Conservation (phyloP, 1,139 yeast genomes). For the Kodamaea fungicola region DNA sequence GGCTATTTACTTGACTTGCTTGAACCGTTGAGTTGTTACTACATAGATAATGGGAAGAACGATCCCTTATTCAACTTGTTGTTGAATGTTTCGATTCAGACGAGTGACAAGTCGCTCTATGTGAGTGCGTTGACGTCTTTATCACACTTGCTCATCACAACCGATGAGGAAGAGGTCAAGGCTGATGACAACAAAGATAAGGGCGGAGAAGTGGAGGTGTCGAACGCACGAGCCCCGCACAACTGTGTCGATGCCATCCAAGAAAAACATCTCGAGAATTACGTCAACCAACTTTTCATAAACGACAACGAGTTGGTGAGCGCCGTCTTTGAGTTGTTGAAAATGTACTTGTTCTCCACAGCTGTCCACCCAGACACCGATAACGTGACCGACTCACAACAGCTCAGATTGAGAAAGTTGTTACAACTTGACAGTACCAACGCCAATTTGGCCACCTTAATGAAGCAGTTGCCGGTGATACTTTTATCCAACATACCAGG, state of each 20-base stretch:
- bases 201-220: constrained; percentile 18
- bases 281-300: constrained; percentile 29
- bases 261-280: constrained; percentile 29
- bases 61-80: constrained; percentile 59
- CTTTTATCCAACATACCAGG: constrained; percentile 32
- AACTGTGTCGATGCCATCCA: constrained; percentile 43
- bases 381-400: constrained; percentile 32
- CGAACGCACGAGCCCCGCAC: constrained; percentile 18
- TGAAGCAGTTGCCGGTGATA: constrained; percentile 60
- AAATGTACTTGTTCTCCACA: constrained; percentile 37
- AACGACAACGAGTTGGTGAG: constrained; percentile 35
- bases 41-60: constrained; percentile 66
- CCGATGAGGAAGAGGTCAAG: constrained; percentile 13
- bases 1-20: constrained; percentile 73
- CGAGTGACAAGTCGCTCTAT: constrained; percentile 55
- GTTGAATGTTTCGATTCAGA: constrained; percentile 39
- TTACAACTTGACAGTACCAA: constrained; percentile 25
- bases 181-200: constrained; percentile 29
- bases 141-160: constrained; percentile 39
- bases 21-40: constrained; percentile 80
- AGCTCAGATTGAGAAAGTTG: constrained; percentile 29
- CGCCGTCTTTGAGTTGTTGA: constrained; percentile 36
- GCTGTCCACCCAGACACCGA: constrained; percentile 34
- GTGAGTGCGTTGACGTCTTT: constrained; percentile 43
- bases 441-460: constrained; percentile 45